These are phyloP conservation scores for Candida krabiensis DNA, from an alignment of 805 yeast genomes.

Conservation along the genomic window DNA sequence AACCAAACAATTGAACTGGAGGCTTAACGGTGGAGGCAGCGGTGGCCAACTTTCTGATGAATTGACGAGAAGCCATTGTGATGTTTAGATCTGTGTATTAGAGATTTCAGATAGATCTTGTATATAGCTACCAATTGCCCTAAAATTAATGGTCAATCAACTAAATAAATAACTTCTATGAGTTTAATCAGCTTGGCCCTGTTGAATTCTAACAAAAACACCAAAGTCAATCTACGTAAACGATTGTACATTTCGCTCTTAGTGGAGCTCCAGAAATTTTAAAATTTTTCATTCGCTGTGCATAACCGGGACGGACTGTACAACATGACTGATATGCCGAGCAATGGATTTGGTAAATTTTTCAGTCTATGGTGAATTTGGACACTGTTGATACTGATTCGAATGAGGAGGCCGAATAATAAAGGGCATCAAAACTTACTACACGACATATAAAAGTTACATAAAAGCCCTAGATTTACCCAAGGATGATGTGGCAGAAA, in stretches of 20 bases:
- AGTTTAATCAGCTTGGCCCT: too few relatives aligned
- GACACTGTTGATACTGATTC: neutral
- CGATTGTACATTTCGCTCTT: conserved; percentile 1
- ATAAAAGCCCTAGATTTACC: too few relatives aligned
- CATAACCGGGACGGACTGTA: conserved; percentile 20
- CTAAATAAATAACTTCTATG: too few relatives aligned
- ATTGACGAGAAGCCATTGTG: conserved; percentile 62
- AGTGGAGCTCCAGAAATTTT: conserved; percentile 3
- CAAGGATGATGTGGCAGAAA: neutral
- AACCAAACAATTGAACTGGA: conserved; percentile 91
- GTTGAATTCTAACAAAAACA: too few relatives aligned
- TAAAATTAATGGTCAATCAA: too few relatives aligned
- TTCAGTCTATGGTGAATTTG: too few relatives aligned
- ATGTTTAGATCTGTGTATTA: conserved; percentile 3
- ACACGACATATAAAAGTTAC: too few relatives aligned
- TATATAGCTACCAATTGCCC: too few relatives aligned
- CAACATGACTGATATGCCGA: conserved; percentile 12
- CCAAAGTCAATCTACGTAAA: too few relatives aligned
- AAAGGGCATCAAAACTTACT: too few relatives aligned
- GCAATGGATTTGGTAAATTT: too few relatives aligned
- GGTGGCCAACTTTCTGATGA: conserved; percentile 72
- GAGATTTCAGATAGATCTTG: neutral
- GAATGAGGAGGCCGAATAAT: too few relatives aligned
- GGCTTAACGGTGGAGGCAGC: conserved; percentile 60
- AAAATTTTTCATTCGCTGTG: conserved; percentile 28